A percentile compares a stretch with the other conserved stretches of the same genome.
Conservation (phyloP, 1,139 yeast genomes). For the Hyphopichia khmerensis region DNA sequence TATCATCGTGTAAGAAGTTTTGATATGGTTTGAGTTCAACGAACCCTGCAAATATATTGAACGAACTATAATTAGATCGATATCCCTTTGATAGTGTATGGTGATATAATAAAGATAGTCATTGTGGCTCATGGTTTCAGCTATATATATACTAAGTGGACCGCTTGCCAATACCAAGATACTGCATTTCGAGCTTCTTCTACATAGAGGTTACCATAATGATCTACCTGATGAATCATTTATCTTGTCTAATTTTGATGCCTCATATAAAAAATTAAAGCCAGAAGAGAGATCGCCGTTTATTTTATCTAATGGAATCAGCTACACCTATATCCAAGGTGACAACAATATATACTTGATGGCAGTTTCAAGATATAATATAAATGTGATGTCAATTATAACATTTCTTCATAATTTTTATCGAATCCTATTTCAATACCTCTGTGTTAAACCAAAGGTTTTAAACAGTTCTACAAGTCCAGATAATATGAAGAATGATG, state of each 20-base stretch:
- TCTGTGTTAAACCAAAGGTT: slow-evolving; percentile 13
- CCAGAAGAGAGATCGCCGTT: slow-evolving; percentile 33
- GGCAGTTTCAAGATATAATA: slow-evolving; percentile 32
- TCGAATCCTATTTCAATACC: slow-evolving; percentile 29
- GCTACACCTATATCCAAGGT: slow-evolving; percentile 30
- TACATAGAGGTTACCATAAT: slow-evolving; percentile 37
- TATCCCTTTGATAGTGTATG: not conserved
- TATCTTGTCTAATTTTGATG: slow-evolving; percentile 29
- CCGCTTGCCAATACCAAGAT: slow-evolving; percentile 24
- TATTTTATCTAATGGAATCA: slow-evolving; percentile 25
- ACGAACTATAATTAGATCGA: not conserved
- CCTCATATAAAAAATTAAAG: slow-evolving; percentile 17
- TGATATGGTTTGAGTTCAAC: not conserved
- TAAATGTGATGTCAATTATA: slow-evolving; percentile 43
- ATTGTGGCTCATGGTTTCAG: slow-evolving; percentile 31
- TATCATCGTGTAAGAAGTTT: too few relatives aligned
- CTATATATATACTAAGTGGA: slow-evolving; percentile 37
- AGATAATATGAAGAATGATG: not conserved
- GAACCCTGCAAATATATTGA: not conserved
- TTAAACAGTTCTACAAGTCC: not conserved
- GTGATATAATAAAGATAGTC: not conserved
- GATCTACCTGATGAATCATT: slow-evolving; percentile 25
- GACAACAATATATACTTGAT: slow-evolving; percentile 30
- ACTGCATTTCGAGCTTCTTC: slow-evolving; percentile 34
- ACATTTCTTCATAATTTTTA: slow-evolving; percentile 36